Percentiles rank a stretch among this genome's conserved stretches.
phyloP scores from a whole-genome alignment of 352 stramenopile genomes.

The Globisporangium abappressorium region DNA sequence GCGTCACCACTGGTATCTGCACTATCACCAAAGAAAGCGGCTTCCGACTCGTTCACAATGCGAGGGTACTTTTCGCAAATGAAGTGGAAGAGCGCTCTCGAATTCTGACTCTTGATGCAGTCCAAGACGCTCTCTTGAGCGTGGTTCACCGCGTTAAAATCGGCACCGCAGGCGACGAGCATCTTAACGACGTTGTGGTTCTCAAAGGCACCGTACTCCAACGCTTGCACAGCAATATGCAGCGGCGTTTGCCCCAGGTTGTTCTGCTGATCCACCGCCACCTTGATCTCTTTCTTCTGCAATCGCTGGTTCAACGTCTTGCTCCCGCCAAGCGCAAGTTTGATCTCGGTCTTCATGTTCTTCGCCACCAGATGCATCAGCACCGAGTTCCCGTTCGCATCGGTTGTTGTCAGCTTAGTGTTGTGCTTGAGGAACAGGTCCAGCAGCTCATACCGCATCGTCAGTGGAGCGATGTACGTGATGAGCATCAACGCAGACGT shows the following conservation, averaged over 20 bases:
- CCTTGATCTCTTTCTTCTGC: constrained; percentile 31
- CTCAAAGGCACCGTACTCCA: constrained; percentile 58
- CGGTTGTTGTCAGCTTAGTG: constrained; percentile 38
- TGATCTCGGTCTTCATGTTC: constrained; percentile 43
- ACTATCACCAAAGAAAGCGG: constrained; percentile 21
- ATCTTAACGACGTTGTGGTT: constrained; percentile 47
- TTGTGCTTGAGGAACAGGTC: constrained; percentile 9
- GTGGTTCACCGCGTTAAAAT: constrained; percentile 29
- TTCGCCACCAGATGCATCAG: constrained; percentile 51
- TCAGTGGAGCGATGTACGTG: constrained; percentile 14
- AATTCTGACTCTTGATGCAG: constrained; percentile 47
- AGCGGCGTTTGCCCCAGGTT: constrained; percentile 38
- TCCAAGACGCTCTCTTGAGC: constrained; percentile 42
- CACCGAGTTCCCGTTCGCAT: constrained; percentile 54
- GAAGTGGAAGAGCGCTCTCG: constrained; percentile 47
- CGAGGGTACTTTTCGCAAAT: constrained; percentile 35
- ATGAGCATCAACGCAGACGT: constrained; percentile 2
- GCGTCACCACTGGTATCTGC: constrained; percentile 14
- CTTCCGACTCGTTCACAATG: constrained; percentile 20
- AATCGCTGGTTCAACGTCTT: constrained; percentile 8
- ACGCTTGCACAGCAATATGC: constrained; percentile 54
- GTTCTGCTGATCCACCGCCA: constrained; percentile 39
- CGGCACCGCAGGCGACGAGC: constrained; percentile 35
- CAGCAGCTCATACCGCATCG: constrained; percentile 39
- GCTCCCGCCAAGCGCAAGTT: constrained; percentile 35